Evolutionary conservation across 345 rosid species (phyloP), one percentile per base, ranked within the genome.

Genomic region (Melastoma malabathricum): DNA sequence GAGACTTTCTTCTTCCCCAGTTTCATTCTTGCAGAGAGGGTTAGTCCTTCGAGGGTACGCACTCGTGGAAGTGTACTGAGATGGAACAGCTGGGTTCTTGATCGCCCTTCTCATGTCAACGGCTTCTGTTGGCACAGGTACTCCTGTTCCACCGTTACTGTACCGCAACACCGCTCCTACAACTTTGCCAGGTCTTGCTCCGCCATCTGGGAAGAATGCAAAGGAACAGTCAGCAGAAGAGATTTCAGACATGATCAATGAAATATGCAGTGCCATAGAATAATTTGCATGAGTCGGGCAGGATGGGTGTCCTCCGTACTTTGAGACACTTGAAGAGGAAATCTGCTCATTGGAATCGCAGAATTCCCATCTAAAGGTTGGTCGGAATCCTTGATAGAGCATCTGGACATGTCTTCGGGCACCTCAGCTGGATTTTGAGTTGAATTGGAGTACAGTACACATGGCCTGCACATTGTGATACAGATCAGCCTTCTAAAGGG

Each of bases 161-260:
- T 90, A 84, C 23, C 94, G 93, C 60, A 80, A 60, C 27, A 82
- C 89, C 2, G 96, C 77, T 14, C 95, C 73, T 46, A 82, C 84
- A n/a, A 86, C 89, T 67, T 86, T 86, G 51, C 89, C 92, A 15
- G 93, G 92, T 65, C 89, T 74, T 38, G 96, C 77, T 17, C 78
- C 81, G 50, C 83, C 83, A 70, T 84, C 87, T 64, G 71, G 54
- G 63, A 18, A 50, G 49, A 58, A 61, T 29, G 38, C 38, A 29
- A 29, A 29, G 38, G 6, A 29, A 29, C 38, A 10, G 6, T 29
- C 38, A 29, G 38, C 38, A 29, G 38, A 29, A 29, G 38, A 29
- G 38, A 29, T 29, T 29, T 4, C 38, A 29, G 38, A 29, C 38
- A 29, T 29, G 38, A 29, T 29, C 38, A 29, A 29, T 10, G 9